These are phyloP conservation scores for Histomonas meleagridis DNA, from an alignment of 208 protist species.

Conservation along the genomic window DNA sequence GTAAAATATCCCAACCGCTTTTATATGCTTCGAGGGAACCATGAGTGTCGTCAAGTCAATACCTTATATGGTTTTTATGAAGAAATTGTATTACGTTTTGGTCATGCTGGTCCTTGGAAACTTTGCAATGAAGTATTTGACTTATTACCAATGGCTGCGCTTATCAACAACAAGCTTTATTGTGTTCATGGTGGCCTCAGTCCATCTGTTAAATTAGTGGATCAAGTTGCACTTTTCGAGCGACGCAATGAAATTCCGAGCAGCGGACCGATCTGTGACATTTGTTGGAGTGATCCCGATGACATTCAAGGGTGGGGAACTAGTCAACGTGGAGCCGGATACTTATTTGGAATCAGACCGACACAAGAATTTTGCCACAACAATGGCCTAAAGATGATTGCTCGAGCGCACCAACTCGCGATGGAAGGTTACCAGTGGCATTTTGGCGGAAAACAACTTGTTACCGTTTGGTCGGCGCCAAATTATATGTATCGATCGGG, in stretches of 20 bases:
- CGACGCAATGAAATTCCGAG: constrained; percentile 73
- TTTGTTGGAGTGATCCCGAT: constrained; percentile 52
- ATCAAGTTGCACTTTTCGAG: constrained; percentile 71
- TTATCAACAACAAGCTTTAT: constrained; percentile 60
- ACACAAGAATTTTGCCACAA: constrained; percentile 92
- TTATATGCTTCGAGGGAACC: constrained; percentile 74
- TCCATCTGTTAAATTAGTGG: constrained; percentile 56
- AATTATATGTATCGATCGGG: constrained; percentile 87
- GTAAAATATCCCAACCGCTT: constrained; percentile 66
- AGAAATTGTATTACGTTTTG: constrained; percentile 70
- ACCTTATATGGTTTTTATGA: constrained; percentile 77
- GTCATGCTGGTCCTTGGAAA: constrained; percentile 68
- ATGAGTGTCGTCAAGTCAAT: constrained; percentile 76
- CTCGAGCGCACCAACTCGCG: constrained; percentile 57
- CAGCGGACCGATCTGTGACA: constrained; percentile 47
- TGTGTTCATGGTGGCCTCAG: constrained; percentile 74
- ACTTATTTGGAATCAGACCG: constrained; percentile 89
- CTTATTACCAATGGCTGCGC: constrained; percentile 64
- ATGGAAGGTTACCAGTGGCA: constrained; percentile 87
- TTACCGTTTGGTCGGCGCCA: constrained; percentile 94
- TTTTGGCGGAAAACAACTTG: constrained; percentile 82
- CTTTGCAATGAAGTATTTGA: constrained; percentile 72
- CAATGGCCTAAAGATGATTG: constrained; percentile 86
- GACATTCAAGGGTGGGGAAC: constrained; percentile 77
- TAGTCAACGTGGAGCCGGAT: constrained; percentile 70